Evolutionary conservation across 371 early-diverging fungal genomes (phyloP), one percentile per base, ranked within the genome.

Genomic region (Rhizopus stolonifer): DNA sequence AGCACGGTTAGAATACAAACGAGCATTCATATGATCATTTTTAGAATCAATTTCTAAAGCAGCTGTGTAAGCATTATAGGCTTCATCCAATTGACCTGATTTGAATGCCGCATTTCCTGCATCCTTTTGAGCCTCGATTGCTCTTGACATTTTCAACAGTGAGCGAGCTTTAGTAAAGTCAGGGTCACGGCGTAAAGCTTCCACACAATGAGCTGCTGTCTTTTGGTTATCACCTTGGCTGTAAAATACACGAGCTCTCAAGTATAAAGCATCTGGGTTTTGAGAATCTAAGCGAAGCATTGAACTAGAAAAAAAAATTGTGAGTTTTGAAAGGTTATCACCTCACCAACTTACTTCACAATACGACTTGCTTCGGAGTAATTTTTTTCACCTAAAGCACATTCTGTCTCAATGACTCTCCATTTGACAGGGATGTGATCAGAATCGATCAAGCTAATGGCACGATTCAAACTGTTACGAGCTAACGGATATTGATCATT

Each of bases 41-140:
- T 80, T 70, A 2, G 82, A 67, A 53, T 93, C 92, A 26, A 84
- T 82, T 6, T 77, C 85, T 50, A 93, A 56, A n/a, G 83, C 87
- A 22, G 77, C 55, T 9, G 83, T 82, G 58, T 93, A 93, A 18
- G 81, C 78, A 9, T 82, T 84, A 46, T 83, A 79, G n/a, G 94
- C 94, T 46, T 81, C 81, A 1, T 74, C 76, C 50, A 77, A 70
- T 33, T 79, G 58, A 31, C 79, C 77, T 7, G 70, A 51, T 47
- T 83, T 83, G 73, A 90, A 91, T 10, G 87, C 88, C 24, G 82
- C 84, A 58, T 93, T 92, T 31, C 92, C 91, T 10, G 74, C 79
- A 33, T 83, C 80, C 64, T 91, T 92, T 54, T 83, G 64, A 2
- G 61, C 56, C 33, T 92, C 92, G 25, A 91, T 54, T 4, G 65